Evolutionary conservation across 495 filamentous ascomycete species (phyloP).

Genomic region (Talaromyces borbonicus): DNA sequence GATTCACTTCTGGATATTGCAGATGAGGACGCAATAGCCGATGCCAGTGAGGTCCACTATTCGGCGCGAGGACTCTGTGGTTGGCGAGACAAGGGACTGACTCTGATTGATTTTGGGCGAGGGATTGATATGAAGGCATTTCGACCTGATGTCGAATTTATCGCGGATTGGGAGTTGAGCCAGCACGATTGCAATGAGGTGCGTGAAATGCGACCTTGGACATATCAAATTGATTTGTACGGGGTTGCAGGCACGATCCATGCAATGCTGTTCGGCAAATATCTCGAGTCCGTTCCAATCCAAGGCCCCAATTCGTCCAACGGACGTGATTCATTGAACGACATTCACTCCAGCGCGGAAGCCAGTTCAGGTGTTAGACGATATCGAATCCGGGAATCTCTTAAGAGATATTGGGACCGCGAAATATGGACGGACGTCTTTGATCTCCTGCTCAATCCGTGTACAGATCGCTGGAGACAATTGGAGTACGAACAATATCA

Average conservation of each 20-base stretch:
- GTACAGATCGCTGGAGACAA: constrained; percentile 33
- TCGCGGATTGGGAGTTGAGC: constrained; percentile 86
- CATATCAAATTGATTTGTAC: constrained; percentile 91
- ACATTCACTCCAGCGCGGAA: constrained; percentile 11
- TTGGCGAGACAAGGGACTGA: constrained; percentile 72
- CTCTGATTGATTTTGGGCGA: constrained; percentile 89
- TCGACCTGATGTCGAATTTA: constrained; percentile 65
- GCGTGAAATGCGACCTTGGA: constrained; percentile 86
- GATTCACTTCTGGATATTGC: constrained; percentile 27
- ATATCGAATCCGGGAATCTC: constrained; percentile 59
- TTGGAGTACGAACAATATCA: constrained; percentile 55
- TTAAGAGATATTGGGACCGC: constrained; percentile 93
- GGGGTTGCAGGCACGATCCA: constrained; percentile 82
- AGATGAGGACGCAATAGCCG: constrained; percentile 35
- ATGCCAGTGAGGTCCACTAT: constrained; percentile 45
- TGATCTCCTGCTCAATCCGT: constrained; percentile 79
- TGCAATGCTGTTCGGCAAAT: constrained; percentile 81
- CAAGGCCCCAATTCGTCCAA: neutral
- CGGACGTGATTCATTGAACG: constrained; percentile 4
- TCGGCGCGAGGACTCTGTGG: constrained; percentile 59
- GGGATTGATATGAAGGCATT: constrained; percentile 90
- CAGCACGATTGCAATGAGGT: constrained; percentile 88
- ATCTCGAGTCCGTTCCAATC: constrained; percentile 69
- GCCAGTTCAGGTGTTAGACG: constrained; percentile 46
- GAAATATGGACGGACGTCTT: constrained; percentile 82